Conservation (phyloP, 257 asterid genomes). For the Cinchona pubescens region DNA sequence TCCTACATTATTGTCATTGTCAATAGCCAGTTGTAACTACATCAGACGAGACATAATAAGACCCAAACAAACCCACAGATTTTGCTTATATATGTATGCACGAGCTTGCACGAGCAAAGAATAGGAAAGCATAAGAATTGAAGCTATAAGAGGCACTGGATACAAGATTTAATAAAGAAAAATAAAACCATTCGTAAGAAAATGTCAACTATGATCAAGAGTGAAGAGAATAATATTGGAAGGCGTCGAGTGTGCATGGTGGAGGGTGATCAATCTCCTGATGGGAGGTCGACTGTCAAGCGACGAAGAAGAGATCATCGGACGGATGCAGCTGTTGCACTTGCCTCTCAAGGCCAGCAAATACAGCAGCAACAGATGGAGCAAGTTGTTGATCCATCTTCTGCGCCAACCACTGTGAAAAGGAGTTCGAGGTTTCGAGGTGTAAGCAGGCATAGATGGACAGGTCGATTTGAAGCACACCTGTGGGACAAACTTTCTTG, state of each 20-base stretch:
- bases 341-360: not conserved
- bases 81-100: conserved; percentile 6
- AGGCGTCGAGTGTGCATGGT: conserved; percentile 23
- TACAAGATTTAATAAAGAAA: not conserved
- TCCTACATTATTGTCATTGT: conserved; percentile 18
- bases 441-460: conserved; percentile 60
- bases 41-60: conserved; percentile 30
- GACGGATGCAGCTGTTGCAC: not conserved
- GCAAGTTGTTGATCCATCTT: conserved; percentile 18
- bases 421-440: conserved; percentile 76
- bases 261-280: conserved; percentile 22
- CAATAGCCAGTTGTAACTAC: conserved; percentile 21
- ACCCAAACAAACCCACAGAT: conserved; percentile 20
- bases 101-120: not conserved
- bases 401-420: conserved; percentile 49
- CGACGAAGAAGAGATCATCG: conserved; percentile 48
- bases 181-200: not conserved
- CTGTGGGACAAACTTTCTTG: conserved; percentile 66
- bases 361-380: conserved; percentile 1
- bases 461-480: conserved; percentile 60
- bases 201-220: conserved; percentile 36
- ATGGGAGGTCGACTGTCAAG: conserved; percentile 26
- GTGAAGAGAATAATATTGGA: conserved; percentile 34
- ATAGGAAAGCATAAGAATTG: not conserved
- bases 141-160: not conserved